Base-by-base conservation (phyloP, 805 yeast species). In the Wickerhamiella azymoides region DNA sequence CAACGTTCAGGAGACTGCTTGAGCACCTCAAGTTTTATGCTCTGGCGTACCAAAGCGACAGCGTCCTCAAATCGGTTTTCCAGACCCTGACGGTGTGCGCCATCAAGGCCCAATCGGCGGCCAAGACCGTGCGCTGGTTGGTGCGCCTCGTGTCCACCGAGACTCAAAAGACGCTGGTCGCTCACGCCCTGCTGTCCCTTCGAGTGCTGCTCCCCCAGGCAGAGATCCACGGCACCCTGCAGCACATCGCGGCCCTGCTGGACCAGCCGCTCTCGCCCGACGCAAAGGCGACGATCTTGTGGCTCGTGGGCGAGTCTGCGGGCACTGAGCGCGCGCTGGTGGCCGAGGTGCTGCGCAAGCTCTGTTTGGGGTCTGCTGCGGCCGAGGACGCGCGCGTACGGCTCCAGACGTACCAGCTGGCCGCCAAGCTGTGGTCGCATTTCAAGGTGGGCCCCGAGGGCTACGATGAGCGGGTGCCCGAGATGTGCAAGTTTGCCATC, bases 291-390 rank as follows among this genome's bases (percentile, higher is more conserved):
- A 81, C 89, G 40, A 78, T 88, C 10, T 70, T 89, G 6, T 92
- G 97, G 97, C 69, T 89, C 9, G 72, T 89, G 44, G 96, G 97
- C 4, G 96, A 92, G 57, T 80, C 52, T 79, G 57, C 69, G 79
- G 0, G 61, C 58, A 13, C 55, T 63, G 25, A 68, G 67, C 32
- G 70, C 13, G 61, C 62, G 24, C 62, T 83, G 43, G 79, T 88
- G 3, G 88, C 93, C 0, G 96, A 89, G 57, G 72, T 84, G 2
- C 64, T 85, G 46, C 69, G 96, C 45, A 63, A 65, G 11, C 62
- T 82, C 33, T 60, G 79, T 7, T 69, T 69, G 26, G 64, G 76
- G 0, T 53, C 62, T 10, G 84, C 84, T 57, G 58, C 55, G 9
- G 24, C 39, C 24, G 14, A 33, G 10, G 45, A 42, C 18, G 71